phyloP scores from a whole-genome alignment of 768 basidiomycete genomes.

The Cystoderma amianthinum region DNA sequence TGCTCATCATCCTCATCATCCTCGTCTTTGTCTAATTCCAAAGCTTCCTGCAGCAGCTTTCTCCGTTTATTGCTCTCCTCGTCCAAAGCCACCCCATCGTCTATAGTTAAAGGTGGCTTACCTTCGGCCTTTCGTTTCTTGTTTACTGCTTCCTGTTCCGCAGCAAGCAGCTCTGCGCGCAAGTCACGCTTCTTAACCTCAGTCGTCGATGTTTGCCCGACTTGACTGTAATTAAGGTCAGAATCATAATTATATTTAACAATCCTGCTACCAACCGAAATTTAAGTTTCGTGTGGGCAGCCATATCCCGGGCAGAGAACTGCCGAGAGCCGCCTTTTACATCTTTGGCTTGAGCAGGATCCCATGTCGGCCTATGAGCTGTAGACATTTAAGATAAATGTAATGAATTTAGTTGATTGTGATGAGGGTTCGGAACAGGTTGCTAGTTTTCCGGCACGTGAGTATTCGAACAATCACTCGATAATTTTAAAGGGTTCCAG shows the following conservation, averaged over 20 bases:
- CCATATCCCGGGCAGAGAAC: constrained; percentile 90
- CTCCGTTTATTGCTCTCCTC: constrained; percentile 77
- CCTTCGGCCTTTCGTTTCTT: constrained; percentile 93
- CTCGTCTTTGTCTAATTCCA: constrained; percentile 88
- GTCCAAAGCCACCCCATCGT: constrained; percentile 28
- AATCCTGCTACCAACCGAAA: constrained; percentile 54
- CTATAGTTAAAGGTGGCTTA: constrained; percentile 39
- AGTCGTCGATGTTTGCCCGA: constrained; percentile 76
- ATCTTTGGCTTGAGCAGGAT: constrained; percentile 90
- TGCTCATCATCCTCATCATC: constrained; percentile 59
- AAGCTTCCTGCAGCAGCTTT: constrained; percentile 80
- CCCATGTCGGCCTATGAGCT: constrained; percentile 95
- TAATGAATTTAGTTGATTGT: no score
- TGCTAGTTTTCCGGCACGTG: no score
- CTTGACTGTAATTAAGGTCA: constrained; percentile 45
- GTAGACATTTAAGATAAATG: constrained; percentile 89
- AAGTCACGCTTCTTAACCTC: constrained; percentile 82
- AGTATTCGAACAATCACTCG: background rate
- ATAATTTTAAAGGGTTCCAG: no score
- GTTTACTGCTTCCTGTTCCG: constrained; percentile 82
- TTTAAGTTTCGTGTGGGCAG: constrained; percentile 95
- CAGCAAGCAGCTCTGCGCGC: constrained; percentile 72
- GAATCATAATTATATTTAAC: constrained; percentile 1
- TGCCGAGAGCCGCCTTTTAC: constrained; percentile 89
- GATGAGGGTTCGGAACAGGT: no score